Evolutionary conservation across 768 basidiomycete species (phyloP), one percentile per base, ranked within the genome.

Genomic region (Kwoniella pini): DNA sequence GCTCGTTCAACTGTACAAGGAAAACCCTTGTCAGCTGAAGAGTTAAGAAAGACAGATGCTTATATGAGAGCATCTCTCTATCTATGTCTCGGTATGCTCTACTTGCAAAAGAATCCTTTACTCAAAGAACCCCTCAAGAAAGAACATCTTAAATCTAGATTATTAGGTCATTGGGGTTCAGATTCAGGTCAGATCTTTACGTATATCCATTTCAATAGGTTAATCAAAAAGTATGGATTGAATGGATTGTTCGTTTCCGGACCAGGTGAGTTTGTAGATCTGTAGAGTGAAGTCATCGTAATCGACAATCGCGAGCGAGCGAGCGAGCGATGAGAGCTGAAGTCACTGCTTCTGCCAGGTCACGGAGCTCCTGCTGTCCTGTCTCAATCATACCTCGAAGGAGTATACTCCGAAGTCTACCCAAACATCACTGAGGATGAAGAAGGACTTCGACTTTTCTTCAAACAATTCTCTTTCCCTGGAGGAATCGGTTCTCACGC

Each of bases 341-440:
- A n/a, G n/a, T n/a, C 17, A 44, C 43, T 7, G 11, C 9, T 62
- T 17, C 22, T 19, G n/a, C 22, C 67, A 83, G 88, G 88, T 13
- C 90, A 93, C 70, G 91, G 91, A 28, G 91, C 91, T 5, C 92
- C 92, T 28, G 90, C 85, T 19, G 84, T 93, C 31, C 84, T 95
- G 22, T 84, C 90, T 13, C 87, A 86, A 67, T 83, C 91, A 15
- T 94, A 89, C 87, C 81, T 94, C 62, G 92, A 95, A 77, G 86
- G 88, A n/a, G 63, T 69, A 39, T 74, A 75, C 67, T 60, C 69
- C 50, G 69, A 77, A 48, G 65, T 72, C 56, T 75, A 77, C 66
- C 74, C 76, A 19, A 54, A 69, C 62, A 69, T 70, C 56, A 62
- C 67, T 4, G 49, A 64, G 38, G 65, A 72, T 36, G 54, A 49